phyloP scores from a whole-genome alignment of 2,329 filamentous ascomycete genomes.

The Calonectria montana region DNA sequence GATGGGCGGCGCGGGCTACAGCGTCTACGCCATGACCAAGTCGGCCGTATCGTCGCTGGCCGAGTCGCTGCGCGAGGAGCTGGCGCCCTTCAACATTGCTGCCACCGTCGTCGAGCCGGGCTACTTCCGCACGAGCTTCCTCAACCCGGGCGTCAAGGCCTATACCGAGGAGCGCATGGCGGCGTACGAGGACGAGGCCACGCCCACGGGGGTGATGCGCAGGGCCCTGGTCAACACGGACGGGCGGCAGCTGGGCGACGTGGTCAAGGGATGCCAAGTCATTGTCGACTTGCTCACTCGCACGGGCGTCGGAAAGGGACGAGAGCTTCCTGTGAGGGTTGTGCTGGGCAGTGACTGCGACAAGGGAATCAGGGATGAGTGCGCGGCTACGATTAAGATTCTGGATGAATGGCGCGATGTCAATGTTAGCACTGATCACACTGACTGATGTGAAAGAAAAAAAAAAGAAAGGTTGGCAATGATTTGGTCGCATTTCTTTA shows the following conservation, averaged over 20 bases:
- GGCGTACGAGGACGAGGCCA: conserved; percentile 45
- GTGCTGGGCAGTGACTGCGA: conserved; percentile 65
- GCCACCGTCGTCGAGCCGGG: conserved; percentile 61
- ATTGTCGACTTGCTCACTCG: conserved; percentile 67
- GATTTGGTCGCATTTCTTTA: background rate
- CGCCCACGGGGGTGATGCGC: conserved; percentile 44
- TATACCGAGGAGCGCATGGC: conserved; percentile 45
- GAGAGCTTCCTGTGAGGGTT: conserved; percentile 63
- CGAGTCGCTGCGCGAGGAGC: conserved; percentile 56
- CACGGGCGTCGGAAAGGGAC: conserved; percentile 59
- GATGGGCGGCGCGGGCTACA: conserved; percentile 49
- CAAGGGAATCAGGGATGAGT: conserved; percentile 55
- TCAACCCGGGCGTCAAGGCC: conserved; percentile 49
- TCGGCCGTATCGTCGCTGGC: conserved; percentile 57
- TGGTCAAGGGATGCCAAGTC: conserved; percentile 62
- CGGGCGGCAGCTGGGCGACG: conserved; percentile 65
- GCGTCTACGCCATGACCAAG: conserved; percentile 59
- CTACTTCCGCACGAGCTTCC: conserved; percentile 63
- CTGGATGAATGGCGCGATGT: conserved; percentile 62
- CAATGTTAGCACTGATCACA: conserved; percentile 38
- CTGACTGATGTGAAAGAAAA: background rate
- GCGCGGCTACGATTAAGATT: conserved; percentile 53
- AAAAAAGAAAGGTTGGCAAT: background rate
- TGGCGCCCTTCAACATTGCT: conserved; percentile 57
- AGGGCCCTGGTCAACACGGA: conserved; percentile 49